Evolutionary conservation across 306 rosid species (phyloP), one percentile per base, ranked within the genome.

Genomic region (Fragaria vesca): DNA sequence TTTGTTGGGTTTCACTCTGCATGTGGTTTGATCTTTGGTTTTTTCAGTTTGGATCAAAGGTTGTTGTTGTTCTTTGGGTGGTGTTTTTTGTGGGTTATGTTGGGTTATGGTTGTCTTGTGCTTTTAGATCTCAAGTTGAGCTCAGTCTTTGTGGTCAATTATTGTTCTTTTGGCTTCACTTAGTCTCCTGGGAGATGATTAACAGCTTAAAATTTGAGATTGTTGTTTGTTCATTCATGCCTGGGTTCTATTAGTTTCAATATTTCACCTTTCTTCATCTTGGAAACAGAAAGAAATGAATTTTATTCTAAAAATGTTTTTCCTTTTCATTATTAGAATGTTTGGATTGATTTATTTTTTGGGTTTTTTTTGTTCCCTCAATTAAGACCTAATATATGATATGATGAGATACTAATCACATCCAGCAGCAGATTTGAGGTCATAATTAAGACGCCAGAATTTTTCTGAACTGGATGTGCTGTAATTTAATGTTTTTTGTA

Each of bases 71-170:
- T 28, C 17, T 63, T 42, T 42, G 54, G 68, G 30, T 72, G 28
- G 12, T 3, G 18, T 21, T 30, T 9, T 75, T 13, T 62, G 16
- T 47, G 72, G 26, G 28, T 32, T 15, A 13, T 69, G 73, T 72
- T 66, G 66, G 71, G 45, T 51, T 81, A 66, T 21, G n/a, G 9
- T 7, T 10, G 16, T 17, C 12, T 24, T 61, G 16, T 66, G 46
- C 13, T 65, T 71, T 74, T 79, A 75, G 86, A 82, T 87, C 86
- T 84, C 79, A 79, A 76, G 45, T 73, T 76, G 73, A 67, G 38
- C 61, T 73, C 66, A 87, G 65, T 18, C 15, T 76, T 81, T 34
- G 81, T 36, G 20, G 16, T 67, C 79, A 63, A 11, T 68, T 55
- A 1, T n/a, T 48, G 51, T 61, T 43, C 30, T 24, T 28, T 57